Percentiles rank a stretch among this genome's conserved stretches.
phyloP scores from a whole-genome alignment of 441 rosid species.

The Aquilaria agallochum region DNA sequence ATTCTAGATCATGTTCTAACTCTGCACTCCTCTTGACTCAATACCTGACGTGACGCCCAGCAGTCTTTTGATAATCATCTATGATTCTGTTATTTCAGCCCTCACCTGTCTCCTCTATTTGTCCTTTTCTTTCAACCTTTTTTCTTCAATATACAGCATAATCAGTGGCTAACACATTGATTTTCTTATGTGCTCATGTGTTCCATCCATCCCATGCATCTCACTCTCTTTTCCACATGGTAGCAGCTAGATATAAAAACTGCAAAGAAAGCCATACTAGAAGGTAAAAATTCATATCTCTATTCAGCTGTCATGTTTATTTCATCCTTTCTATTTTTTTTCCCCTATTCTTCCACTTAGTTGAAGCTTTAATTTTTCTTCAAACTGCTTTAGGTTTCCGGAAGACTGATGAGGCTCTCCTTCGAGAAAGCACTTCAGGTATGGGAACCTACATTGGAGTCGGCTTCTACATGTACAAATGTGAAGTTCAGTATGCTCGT shows the following conservation, averaged over 20 bases:
- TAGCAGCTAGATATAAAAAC: conserved; percentile 69
- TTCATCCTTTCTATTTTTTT: background rate
- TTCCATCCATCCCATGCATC: conserved; percentile 12
- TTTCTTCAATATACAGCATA: no score
- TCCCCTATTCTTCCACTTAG: background rate
- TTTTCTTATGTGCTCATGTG: background rate
- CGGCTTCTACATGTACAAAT: no score
- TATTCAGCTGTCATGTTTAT: background rate
- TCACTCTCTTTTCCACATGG: conserved; percentile 14
- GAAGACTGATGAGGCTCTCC: conserved; percentile 61
- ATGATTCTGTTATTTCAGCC: no score
- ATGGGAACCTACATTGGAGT: background rate
- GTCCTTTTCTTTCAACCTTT: no score
- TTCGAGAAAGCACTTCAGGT: conserved; percentile 75
- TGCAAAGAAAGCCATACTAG: conserved; percentile 80
- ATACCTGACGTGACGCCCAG: no score
- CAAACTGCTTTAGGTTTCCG: conserved; percentile 43
- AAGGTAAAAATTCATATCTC: conserved; percentile 39
- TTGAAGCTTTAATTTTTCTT: conserved; percentile 4
- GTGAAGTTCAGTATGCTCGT: no score
- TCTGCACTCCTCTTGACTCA: no score
- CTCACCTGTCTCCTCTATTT: no score
- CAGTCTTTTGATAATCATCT: no score
- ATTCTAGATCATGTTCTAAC: no score
- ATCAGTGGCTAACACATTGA: no score